phyloP scores from a whole-genome alignment of 192 early-diverging fungal genomes.

The Coemansia sp. region DNA sequence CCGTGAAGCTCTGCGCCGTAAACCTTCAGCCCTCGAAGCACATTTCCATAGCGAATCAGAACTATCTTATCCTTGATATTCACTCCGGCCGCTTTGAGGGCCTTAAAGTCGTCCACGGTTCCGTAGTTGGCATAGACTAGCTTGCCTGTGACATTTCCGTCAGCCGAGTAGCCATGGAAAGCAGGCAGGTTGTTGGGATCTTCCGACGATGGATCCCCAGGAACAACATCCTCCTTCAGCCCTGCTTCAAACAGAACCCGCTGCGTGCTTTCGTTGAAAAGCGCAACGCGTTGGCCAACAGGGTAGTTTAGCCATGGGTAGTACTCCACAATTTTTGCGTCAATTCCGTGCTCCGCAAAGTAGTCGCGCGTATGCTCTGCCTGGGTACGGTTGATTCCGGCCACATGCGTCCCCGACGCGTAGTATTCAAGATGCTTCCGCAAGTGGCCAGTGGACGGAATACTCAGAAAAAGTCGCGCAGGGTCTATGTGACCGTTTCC shows the following conservation, averaged over 20 bases:
- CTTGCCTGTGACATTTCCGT: slow-evolving; percentile 57
- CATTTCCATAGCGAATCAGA: slow-evolving; percentile 54
- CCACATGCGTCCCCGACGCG: slow-evolving; percentile 54
- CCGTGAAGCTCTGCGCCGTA: slow-evolving; percentile 52
- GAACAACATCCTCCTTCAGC: slow-evolving; percentile 54
- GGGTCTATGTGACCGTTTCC: slow-evolving; percentile 21
- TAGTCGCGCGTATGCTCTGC: slow-evolving; percentile 53
- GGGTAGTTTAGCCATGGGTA: slow-evolving; percentile 57
- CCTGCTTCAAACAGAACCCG: slow-evolving; percentile 51
- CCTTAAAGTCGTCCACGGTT: slow-evolving; percentile 51
- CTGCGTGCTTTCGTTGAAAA: slow-evolving; percentile 45
- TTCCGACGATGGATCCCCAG: slow-evolving; percentile 58
- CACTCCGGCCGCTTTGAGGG: slow-evolving; percentile 36
- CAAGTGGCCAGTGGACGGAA: slow-evolving; percentile 41
- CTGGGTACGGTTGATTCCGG: slow-evolving; percentile 50
- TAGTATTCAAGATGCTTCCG: slow-evolving; percentile 50
- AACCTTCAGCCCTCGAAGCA: slow-evolving; percentile 56
- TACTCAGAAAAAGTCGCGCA: slow-evolving; percentile 32
- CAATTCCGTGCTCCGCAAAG: slow-evolving; percentile 50
- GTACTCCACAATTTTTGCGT: slow-evolving; percentile 55
- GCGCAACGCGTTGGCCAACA: slow-evolving; percentile 39
- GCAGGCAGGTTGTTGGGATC: slow-evolving; percentile 54
- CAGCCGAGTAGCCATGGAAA: slow-evolving; percentile 59
- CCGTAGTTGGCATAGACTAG: slow-evolving; percentile 66
- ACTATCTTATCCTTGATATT: slow-evolving; percentile 50